Evolutionary conservation across 106 monocot species (phyloP), one percentile per base, ranked within the genome.

Genomic region (Dendrobium huoshanense): DNA sequence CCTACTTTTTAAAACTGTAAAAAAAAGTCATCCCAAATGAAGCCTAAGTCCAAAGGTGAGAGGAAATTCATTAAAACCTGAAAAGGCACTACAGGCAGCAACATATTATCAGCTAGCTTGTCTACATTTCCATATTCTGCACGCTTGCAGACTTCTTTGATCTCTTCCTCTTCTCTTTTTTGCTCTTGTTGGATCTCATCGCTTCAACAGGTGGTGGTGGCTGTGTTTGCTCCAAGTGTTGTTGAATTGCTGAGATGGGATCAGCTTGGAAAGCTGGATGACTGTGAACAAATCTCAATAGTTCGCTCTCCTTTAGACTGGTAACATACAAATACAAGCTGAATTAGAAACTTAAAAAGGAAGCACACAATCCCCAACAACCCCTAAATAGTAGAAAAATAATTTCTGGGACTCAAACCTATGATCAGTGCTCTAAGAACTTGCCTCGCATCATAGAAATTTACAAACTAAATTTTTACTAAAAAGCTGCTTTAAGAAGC

Each of bases 191-290:
- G 3, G 16, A 10, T n/a, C 40, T 65, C 33, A 65, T 72, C 41
- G 79, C 33, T 24, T 79, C 56, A 5, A 31, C 31, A 19, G 16
- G 31, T 42, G 78, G 41, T 22, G 81, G 67, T 13, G 91, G 89
- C 67, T 94, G 94, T 16, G 85, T 94, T 54, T 29, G 78, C 77
- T 88, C 78, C 22, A 94, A 65, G 45, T 91, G 91, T 56, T 83
- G 81, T 54, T 88, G 91, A 73, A 94, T 88, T 27, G 89, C 82
- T 5, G 77, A 42, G 22, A 91, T 49, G 20, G 91, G 94, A 83
- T 94, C 88, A 6, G 79, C 70, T 27, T 82, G 78, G 77, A 94
- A 89, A 33, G 67, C 40, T 40, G 91, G 87, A 75, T 91, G 73
- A 16, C 81, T 85, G 27, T 87, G 20, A 17, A 91, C 83, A 24